Evolutionary conservation across 2,329 filamentous ascomycete species (phyloP), one percentile per base, ranked within the genome.

Genomic region (Hypoxylon sp.): DNA sequence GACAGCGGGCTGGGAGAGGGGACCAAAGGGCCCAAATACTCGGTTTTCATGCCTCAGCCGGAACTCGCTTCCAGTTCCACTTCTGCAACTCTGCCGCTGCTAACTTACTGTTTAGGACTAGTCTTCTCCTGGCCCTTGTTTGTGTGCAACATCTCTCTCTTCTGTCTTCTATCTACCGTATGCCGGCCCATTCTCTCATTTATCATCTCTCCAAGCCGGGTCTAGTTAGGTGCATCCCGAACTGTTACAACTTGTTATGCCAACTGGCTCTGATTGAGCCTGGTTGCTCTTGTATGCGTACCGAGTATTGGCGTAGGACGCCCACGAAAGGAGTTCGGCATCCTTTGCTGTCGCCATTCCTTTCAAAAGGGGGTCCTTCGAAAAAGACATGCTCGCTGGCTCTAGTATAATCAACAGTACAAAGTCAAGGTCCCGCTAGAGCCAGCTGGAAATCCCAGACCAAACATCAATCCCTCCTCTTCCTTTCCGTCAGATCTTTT

Each of bases 1-100:
- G 65, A 67, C 57, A 68, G 64, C 58, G 64, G 65, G 67, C 60
- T 61, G 60, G 67, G 56, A 60, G 53, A 45, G 63, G 58, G 63
- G 49, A 69, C 65, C 65, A 69, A 43, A 72, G 69, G 75, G 74
- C 75, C 75, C 75, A 75, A 75, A 72, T 74, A 75, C 75, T 76
- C 75, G 75, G 75, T 76, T 76, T 76, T 60, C 72, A 67, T 61
- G 64, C 69, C 65, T 71, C 69, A 68, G 55, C 71, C 65, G 71
- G 69, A 72, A 72, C 68, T 71, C 67, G 69, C 71, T 71, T 73
- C 69, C 69, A 70, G 70, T 72, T 68, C 70, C 70, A 72, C 70
- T 72, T 64, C 70, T 72, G 70, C 70, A 69, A 63, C 68, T 61
- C 60, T 72, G 63, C 67, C 65, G 65, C 64, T 58, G 55, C 51